Evolutionary conservation across 305 asterid species (phyloP), one percentile per base, ranked within the genome.

Genomic region (Fraxinus baroniana): DNA sequence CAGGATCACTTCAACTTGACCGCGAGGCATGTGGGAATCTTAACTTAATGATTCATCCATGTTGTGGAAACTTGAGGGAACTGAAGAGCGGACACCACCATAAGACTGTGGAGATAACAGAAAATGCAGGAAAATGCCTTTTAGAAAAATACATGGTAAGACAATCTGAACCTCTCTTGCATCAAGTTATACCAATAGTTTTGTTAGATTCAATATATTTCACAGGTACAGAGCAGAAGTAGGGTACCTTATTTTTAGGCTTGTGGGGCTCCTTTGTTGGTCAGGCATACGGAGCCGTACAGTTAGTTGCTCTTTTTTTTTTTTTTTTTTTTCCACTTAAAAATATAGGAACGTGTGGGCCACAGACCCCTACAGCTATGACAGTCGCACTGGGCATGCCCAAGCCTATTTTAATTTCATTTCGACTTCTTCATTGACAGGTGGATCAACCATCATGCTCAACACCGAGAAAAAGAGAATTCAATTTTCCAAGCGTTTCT

Each of bases 91-190:
- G 89, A 37, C 97, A 93, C 87, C 70, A 89, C 26, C 91, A 89
- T 82, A 90, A 88, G 80, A 89, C 90, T 74, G 86, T 83, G n/a
- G 95, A 91, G 80, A 91, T 94, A 83, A 91, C 94, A 78, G 88
- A 87, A 80, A 79, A 79, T 62, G 95, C 95, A 74, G 94, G 93
- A 84, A 86, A 88, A 88, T 91, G 93, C 78, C 95, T 94, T 75
- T 81, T 87, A 30, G 92, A 94, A 77, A 97, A 92, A 64, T 93
- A 92, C 85, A 80, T 86, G 95, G 98, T 94, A 88, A 87, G 90
- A 37, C 8, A 4, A 39, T 22, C 24, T 13, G 7, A 8, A 30
- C 46, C 24, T 32, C 39, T 35, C 39, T 33, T 68, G 32, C 44
- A 30, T 49, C 41, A 68, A 68, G 37, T 68, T 68, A 5, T 24